Percentiles rank a stretch among this genome's conserved stretches.
These are phyloP conservation scores for Ilyonectria destructans DNA, from an alignment of 2,329 filamentous ascomycete genomes.

Conservation along the genomic window DNA sequence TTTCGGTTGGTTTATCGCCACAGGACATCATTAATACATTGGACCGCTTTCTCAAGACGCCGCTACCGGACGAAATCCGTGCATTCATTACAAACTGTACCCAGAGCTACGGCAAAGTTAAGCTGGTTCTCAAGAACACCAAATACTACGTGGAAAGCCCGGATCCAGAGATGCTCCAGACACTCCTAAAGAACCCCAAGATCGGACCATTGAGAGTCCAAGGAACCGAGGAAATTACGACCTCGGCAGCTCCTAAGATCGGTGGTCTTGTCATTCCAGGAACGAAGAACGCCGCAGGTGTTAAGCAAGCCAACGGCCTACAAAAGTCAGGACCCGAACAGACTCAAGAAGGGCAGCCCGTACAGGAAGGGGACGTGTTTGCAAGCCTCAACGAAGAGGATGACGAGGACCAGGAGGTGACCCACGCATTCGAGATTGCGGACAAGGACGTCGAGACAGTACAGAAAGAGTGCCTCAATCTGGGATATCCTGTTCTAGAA, in stretches of 20 bases:
- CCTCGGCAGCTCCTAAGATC: constrained; percentile 88
- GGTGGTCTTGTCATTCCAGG: constrained; percentile 92
- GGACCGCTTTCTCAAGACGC: constrained; percentile 90
- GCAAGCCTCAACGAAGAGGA: constrained; percentile 86
- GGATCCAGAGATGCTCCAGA: constrained; percentile 89
- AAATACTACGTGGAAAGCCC: constrained; percentile 95
- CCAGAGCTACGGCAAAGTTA: constrained; percentile 94
- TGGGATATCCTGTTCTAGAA: constrained; percentile 90
- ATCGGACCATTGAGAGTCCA: constrained; percentile 88
- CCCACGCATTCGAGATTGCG: constrained; percentile 93
- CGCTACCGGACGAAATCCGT: constrained; percentile 85
- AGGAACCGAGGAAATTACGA: constrained; percentile 80
- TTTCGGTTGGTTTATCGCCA: constrained; percentile 92
- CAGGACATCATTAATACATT: constrained; percentile 92
- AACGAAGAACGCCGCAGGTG: constrained; percentile 92
- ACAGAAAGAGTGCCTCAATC: constrained; percentile 89
- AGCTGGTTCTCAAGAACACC: constrained; percentile 94
- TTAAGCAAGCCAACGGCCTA: constrained; percentile 77
- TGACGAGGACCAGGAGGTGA: constrained; percentile 88
- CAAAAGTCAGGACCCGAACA: constrained; percentile 53
- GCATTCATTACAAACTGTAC: constrained; percentile 86
- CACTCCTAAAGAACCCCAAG: constrained; percentile 85
- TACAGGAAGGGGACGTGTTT: constrained; percentile 79
- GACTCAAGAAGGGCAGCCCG: constrained; percentile 64
- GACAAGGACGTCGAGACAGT: constrained; percentile 88